Conservation (phyloP, 2,329 filamentous ascomycete species). For the Penicillium sp. region DNA sequence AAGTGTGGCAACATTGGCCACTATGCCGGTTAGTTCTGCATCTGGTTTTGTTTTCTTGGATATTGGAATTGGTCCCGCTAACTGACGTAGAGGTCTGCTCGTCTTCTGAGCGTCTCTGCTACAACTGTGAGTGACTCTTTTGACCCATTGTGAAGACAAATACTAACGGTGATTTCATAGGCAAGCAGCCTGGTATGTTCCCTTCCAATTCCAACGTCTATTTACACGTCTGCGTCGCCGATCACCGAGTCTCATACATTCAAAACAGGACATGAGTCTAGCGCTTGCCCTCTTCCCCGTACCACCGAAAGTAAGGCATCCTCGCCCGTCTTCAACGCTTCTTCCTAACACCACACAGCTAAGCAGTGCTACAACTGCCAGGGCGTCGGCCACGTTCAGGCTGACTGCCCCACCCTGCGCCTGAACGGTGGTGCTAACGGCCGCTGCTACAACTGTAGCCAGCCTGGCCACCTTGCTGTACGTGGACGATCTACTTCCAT, state of each 20-base stretch:
- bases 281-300: slow-evolving; percentile 91
- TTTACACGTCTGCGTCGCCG: slow-evolving; percentile 1
- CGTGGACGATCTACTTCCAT: slow-evolving; percentile 34
- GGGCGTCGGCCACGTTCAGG: slow-evolving; percentile 95
- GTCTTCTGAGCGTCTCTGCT: slow-evolving; percentile 96
- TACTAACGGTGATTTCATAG: slow-evolving; percentile 30
- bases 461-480: slow-evolving; percentile 88
- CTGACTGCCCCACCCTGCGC: slow-evolving; percentile 95
- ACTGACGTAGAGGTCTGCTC: slow-evolving; percentile 80
- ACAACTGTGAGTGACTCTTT: slow-evolving; percentile 74
- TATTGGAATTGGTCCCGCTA: slow-evolving; percentile 1
- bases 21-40: slow-evolving; percentile 47
- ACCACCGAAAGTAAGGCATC: slow-evolving; percentile 75
- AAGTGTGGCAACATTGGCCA: slow-evolving; percentile 77
- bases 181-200: slow-evolving; percentile 48
- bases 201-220: slow-evolving; percentile 12
- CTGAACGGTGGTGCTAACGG: slow-evolving; percentile 73
- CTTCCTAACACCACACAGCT: slow-evolving; percentile 49
- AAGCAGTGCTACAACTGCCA: slow-evolving; percentile 99
- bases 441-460: slow-evolving; percentile 95
- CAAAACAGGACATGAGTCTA: slow-evolving; percentile 81
- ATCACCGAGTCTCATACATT: slow-evolving; percentile 17
- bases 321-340: slow-evolving; percentile 7
- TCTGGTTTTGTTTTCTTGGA: neutral
- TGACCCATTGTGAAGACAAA: neutral